A percentile compares a stretch with the other conserved stretches of the same genome.
Conservation (phyloP, 768 basidiomycete species). For the Rubroboletus satanas region DNA sequence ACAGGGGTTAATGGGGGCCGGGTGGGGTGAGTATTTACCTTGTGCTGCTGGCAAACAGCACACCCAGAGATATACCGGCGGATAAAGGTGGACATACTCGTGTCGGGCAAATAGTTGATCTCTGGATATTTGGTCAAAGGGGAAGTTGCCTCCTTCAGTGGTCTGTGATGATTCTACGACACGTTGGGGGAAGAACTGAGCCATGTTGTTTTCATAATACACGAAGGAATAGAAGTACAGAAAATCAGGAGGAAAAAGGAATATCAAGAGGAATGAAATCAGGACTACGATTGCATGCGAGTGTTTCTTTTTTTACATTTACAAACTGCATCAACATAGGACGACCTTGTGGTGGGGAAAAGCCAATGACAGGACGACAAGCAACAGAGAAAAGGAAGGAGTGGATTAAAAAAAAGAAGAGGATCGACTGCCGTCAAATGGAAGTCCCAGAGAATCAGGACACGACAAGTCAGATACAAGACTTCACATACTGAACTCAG, state of each 20-base stretch:
- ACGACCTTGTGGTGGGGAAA: constrained; percentile 5
- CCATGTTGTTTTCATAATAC: constrained; percentile 10
- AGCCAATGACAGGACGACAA: background rate
- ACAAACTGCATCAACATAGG: constrained; percentile 13
- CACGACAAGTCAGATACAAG: too few relatives aligned
- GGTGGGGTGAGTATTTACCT: too few relatives aligned
- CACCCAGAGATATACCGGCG: too few relatives aligned
- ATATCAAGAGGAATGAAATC: background rate
- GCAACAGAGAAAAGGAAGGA: constrained; percentile 1
- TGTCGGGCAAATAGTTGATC: too few relatives aligned
- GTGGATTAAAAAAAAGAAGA: background rate
- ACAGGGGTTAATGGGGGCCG: too few relatives aligned
- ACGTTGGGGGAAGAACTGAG: too few relatives aligned
- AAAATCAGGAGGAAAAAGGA: background rate
- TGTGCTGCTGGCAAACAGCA: too few relatives aligned
- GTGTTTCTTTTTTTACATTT: constrained; percentile 19
- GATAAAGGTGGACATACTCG: too few relatives aligned
- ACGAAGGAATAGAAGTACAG: background rate
- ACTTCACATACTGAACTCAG: constrained; percentile 8
- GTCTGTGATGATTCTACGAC: too few relatives aligned
- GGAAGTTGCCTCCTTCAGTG: too few relatives aligned
- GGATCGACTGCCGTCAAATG: background rate
- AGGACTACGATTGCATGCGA: constrained; percentile 2
- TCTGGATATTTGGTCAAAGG: too few relatives aligned
- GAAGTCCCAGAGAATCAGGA: background rate